Evolutionary conservation across 176 grass and related monocot genomes (phyloP), one percentile per base, ranked within the genome.

Genomic region (Thalia dealbata): DNA sequence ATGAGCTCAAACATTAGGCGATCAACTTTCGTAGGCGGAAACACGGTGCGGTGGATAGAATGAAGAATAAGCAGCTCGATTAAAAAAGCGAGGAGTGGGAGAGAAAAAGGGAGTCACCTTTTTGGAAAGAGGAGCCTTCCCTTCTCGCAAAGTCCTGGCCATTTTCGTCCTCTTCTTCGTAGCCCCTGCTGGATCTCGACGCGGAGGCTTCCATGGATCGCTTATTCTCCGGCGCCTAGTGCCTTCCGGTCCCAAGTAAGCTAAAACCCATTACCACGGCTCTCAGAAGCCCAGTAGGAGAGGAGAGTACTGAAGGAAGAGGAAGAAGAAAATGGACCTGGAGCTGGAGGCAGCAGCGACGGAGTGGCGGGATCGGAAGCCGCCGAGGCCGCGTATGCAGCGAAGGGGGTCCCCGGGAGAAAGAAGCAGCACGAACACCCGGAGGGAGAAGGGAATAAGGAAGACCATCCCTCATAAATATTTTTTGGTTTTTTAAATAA

Each of bases 171-270:
- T 86, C 84, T 54, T 97, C 90, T 54, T 97, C 93, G 61, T 91
- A 97, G 52, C 93, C 93, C 64, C 78, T 84, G 79, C 90, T 88
- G 78, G 93, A 97, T 85, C 84, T 90, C 76, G 93, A 97, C 43
- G 80, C 81, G 0, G 89, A 78, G 10, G 65, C 21, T 14, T 97
- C 93, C 93, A 97, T 97, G 75, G 67, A 69, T 66, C 73, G 75
- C 71, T 88, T 86, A 78, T 81, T 79, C 77, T 82, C 85, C 29
- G 61, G 35, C 0, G 64, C 61, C 13, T 1, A 28, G 50, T 26
- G 69, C 73, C 67, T 38, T 38, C 78, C 64, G 18, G 71, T 81
- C 61, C 79, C 66, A 35, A 54, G 63, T 22, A 10, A 18, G 5
- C 10, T 32, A 82, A 44, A 50, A 61, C 29, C 19, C 22, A 38